Conservation (phyloP, 2,329 filamentous ascomycete species). For the Hypocrella siamensis region DNA sequence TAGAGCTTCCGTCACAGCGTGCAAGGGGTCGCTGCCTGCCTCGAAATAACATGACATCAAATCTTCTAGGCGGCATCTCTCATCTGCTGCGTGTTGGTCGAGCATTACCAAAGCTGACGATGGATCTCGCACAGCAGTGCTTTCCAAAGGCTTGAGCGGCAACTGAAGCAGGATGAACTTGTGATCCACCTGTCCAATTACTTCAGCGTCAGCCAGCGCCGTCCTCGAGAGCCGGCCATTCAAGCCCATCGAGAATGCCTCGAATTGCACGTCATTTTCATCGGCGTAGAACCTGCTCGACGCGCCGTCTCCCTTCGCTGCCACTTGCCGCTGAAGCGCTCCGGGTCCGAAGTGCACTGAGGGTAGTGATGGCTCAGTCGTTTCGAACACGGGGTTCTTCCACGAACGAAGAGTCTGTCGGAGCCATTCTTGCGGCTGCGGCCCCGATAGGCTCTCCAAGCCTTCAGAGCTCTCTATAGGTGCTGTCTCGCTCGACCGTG, state of each 20-base stretch:
- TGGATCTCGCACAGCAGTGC: background rate
- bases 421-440: conserved; percentile 35
- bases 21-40: background rate
- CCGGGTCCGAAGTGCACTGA: conserved; percentile 12
- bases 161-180: conserved; percentile 75
- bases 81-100: conserved; percentile 92
- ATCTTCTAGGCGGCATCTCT: conserved; percentile 64
- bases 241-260: conserved; percentile 13
- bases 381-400: conserved; percentile 63
- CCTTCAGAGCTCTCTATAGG: background rate
- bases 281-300: conserved; percentile 4
- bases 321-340: conserved; percentile 1
- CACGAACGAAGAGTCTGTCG: conserved; percentile 45
- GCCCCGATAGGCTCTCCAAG: conserved; percentile 3
- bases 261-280: conserved; percentile 11
- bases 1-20: conserved; percentile 20
- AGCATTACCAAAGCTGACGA: conserved; percentile 54
- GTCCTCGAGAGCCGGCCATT: conserved; percentile 42
- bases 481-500: background rate
- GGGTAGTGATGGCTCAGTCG: conserved; percentile 28
- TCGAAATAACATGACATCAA: conserved; percentile 44
- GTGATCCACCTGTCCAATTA: conserved; percentile 71
- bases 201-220: conserved; percentile 40
- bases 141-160: conserved; percentile 8
- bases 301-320: conserved; percentile 1